Conservation (phyloP, 2,329 filamentous ascomycete species). For the Fusarium mundagurra region DNA sequence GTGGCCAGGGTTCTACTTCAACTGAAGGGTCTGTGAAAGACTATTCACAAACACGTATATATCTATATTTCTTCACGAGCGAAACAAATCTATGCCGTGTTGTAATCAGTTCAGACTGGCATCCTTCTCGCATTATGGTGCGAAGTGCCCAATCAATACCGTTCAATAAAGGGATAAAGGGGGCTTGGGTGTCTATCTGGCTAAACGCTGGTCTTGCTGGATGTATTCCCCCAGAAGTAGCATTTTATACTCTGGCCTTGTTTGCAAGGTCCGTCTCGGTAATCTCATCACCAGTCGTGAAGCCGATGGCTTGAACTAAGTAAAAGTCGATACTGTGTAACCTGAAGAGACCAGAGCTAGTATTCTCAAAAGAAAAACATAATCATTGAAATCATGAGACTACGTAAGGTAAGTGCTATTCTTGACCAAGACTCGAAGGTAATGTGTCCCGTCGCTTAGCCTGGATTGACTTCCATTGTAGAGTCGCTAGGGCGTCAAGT, state of each 20-base stretch:
- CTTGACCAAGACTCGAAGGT: neutral
- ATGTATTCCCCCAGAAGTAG: neutral
- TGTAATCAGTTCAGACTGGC: neutral
- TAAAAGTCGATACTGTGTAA: neutral
- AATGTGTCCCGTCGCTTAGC: neutral
- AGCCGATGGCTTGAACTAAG: neutral
- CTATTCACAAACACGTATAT: conserved; percentile 19
- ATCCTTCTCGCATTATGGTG: conserved; percentile 2
- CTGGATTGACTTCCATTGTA: neutral
- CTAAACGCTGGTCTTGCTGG: conserved; percentile 24
- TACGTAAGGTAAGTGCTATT: neutral
- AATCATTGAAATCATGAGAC: neutral
- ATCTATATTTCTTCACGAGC: neutral
- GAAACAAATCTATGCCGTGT: neutral
- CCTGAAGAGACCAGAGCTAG: neutral
- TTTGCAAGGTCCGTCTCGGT: conserved; percentile 1
- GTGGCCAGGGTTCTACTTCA: conserved; percentile 3
- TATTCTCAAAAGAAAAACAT: neutral
- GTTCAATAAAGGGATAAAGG: conserved; percentile 1
- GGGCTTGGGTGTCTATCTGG: conserved; percentile 24
- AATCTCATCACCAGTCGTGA: neutral
- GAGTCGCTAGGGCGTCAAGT: neutral
- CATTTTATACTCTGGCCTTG: neutral
- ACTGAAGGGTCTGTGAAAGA: neutral
- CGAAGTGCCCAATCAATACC: neutral